phyloP scores from a whole-genome alignment of 192 early-diverging fungal species.

The Coemansia sp. region DNA sequence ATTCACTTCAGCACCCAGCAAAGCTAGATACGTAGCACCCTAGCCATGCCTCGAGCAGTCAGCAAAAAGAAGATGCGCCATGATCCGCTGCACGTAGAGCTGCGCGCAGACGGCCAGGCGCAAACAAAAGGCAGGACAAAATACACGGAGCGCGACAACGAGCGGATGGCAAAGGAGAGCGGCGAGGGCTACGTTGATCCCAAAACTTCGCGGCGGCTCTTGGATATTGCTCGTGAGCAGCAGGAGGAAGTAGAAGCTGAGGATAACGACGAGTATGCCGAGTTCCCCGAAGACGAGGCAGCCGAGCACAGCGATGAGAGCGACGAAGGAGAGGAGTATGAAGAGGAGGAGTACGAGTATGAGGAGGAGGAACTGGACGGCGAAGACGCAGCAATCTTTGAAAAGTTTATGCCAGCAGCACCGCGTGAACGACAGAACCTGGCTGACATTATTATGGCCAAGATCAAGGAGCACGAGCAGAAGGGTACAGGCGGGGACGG shows the following conservation, averaged over 20 bases:
- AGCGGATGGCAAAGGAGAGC: conserved; percentile 52
- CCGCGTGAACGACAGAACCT: conserved; percentile 83
- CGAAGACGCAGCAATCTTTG: conserved; percentile 82
- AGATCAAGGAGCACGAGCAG: conserved; percentile 77
- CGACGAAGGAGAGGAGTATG: conserved; percentile 59
- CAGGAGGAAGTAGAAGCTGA: conserved; percentile 80
- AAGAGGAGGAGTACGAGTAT: conserved; percentile 65
- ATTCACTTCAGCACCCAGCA: background rate
- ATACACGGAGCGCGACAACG: conserved; percentile 59
- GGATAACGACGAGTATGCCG: conserved; percentile 54
- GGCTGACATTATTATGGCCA: conserved; percentile 95
- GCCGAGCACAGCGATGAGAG: conserved; percentile 11
- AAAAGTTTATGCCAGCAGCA: conserved; percentile 86
- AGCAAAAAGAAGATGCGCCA: conserved; percentile 60
- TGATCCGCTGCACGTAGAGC: conserved; percentile 82
- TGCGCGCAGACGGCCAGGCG: conserved; percentile 60
- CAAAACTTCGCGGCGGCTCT: conserved; percentile 85
- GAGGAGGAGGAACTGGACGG: conserved; percentile 70
- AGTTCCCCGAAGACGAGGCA: conserved; percentile 27
- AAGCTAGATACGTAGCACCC: background rate
- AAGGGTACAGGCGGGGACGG: conserved; percentile 7
- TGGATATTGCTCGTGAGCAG: conserved; percentile 85
- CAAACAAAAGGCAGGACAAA: conserved; percentile 57
- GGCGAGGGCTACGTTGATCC: conserved; percentile 64
- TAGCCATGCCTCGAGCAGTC: conserved; percentile 32